Base-by-base conservation (phyloP, 2,329 filamentous ascomycete species). In the Colletotrichum sp. region DNA sequence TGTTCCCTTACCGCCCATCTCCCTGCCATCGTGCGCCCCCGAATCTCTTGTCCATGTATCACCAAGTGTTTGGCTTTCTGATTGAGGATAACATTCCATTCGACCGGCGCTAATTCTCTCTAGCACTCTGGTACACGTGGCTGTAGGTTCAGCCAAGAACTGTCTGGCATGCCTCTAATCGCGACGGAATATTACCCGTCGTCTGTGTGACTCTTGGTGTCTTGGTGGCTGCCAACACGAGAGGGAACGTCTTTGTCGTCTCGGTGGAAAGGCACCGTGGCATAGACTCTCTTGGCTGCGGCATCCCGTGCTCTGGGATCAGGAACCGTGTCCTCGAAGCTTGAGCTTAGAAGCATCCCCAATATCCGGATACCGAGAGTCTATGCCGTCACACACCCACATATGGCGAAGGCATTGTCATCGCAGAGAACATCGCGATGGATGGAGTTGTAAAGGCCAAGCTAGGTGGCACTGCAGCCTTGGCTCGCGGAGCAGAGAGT, bases 81-180 rank as follows among this genome's bases (percentile, higher is more conserved):
- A 24, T 36, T 28, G 28, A 43, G 48, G 18, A 26, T 28, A 59
- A n/a, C 18, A 13, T 76, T 76, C 75, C 75, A 55, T 76, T 76
- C 36, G 64, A 71, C 75, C 75, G 73, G 65, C 63, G 55, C 75
- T 73, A 76, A 63, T 32, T n/a, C 38, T 64, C 52, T 73, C 61
- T 34, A 58, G 32, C 59, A 55, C 61, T 58, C 55, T 73, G 38
- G 52, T 66, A 76, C 75, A 77, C 75, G 75, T 77, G 75, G 75
- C 73, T 48, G 69, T 66, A 24, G 34, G 48, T 43, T 34, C 32
- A 58, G 30, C 72, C 72, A 71, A 76, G 67, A 64, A 10, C 26
- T 28, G 38, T 34, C 43, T 56, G 26, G 62, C 32, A 48, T 72
- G 62, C 61, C 38, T 21, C 38, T 26, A 14, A 59, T 73, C 21